Base-by-base conservation (phyloP, 176 grass and related monocot genomes). In the Urochloa ruziziensis region DNA sequence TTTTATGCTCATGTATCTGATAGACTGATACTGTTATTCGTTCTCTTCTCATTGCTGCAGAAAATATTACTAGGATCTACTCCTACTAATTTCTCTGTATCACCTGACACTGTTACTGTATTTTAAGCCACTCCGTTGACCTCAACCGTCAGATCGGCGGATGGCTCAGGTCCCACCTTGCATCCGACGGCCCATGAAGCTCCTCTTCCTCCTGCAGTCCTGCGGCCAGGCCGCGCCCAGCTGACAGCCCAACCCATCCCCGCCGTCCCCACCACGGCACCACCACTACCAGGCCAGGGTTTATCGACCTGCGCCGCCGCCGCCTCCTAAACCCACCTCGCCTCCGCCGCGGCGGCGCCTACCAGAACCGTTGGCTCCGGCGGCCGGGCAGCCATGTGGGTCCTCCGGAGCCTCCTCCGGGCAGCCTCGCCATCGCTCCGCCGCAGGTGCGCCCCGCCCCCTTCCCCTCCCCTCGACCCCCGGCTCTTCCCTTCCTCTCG, bases 241-340 rank as follows among this genome's bases (percentile, higher is more conserved):
- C 39, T 40, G 7, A 40, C 39, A 40, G 39, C 80, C 35, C 24
- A 70, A n/a, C 51, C 36, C 51, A 44, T 10, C 42, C 51, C 23
- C 36, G 58, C 49, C 72, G 32, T 44, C 19, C 25, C 69, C 28
- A 23, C 46, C 25, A 39, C 37, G n/a, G n/a, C n/a, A n/a, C n/a
- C n/a, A n/a, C 37, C 3, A 34, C 34, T 47, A 42, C 8, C 42
- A 44, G 42, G 43, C 44, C 80, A 89, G 82, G 87, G 87, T 85
- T 85, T 85, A 69, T 68, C 87, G 69, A 70, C 24, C 87, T 25
- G 68, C 67, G 23, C 9, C 56, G 73, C 48, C 62, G 74, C 81
- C 82, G 87, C 87, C 87, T 60, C 70, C 62, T 89, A 84, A 89
- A 74, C 76, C 87, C 76, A 25, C 76, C 61, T 74, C 81, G 67